Evolutionary conservation across 2,329 filamentous ascomycete species (phyloP), one percentile per base, ranked within the genome.

Genomic region (Dactylellina parvicollis): DNA sequence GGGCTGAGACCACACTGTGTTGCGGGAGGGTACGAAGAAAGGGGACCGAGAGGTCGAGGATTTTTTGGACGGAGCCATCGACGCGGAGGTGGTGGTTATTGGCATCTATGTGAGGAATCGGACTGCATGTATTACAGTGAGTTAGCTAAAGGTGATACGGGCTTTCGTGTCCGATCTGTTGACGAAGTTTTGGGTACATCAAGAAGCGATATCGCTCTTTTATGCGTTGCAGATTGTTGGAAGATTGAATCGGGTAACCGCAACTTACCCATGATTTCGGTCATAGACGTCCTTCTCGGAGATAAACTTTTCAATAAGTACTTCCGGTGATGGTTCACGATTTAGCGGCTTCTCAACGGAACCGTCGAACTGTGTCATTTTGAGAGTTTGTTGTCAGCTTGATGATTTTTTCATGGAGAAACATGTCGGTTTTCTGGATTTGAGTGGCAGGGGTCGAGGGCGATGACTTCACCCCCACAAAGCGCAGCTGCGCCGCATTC

Each of bases 1-100:
- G 85, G 0, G 93, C 96, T 1, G 79, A 75, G 34, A 89, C 79
- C 1, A 88, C 81, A 76, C 87, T 85, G 26, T 80, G 78, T 10
- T 88, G 80, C 3, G 83, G 79, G 1, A 86, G 86, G 0, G 85
- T 79, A 55, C 80, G 75, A 4, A 88, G 80, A 44, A 86, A 81
- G 5, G 80, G 59, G 12, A 86, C 78, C 1, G 83, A 82, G 20
- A 87, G 80, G 1, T 80, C 79, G 3, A 86, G 78, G 1, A 81
- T 79, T 1, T 79, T 80, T 5, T 79, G 72, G 10, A 87, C 84
- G 8, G 81, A 78, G 38, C 86, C 86, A 75, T 84, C 82, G n/a
- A 87, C 77, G 7, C 77, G 79, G 54, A 88, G 80, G 30, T 76
- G 69, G 75, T 84, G 83, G 4, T 77, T 78, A 7, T 78, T 75